Percentiles rank a stretch among this genome's conserved stretches.
Evolutionary conservation across 2,329 filamentous ascomycete species (phyloP).

Genomic region (Thielaviopsis euricoi): DNA sequence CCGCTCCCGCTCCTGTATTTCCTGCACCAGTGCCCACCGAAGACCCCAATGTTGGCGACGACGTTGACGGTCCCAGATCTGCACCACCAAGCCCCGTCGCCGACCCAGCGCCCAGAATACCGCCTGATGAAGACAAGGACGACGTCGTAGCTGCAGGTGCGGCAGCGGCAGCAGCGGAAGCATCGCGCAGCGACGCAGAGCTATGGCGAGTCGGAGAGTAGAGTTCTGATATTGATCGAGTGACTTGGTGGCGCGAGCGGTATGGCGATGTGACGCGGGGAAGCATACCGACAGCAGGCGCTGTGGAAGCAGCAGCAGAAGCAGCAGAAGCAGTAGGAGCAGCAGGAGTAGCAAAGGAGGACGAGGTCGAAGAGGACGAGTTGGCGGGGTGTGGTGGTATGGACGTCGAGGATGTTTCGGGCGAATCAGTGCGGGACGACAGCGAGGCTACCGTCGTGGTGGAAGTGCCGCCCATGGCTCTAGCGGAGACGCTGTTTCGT

Average conservation of each 20-base stretch:
- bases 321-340: neutral
- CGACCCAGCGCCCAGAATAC: too few relatives aligned
- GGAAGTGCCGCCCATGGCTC: neutral
- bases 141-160: neutral
- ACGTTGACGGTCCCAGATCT: neutral
- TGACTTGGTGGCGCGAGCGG: constrained; percentile 32
- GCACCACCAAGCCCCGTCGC: too few relatives aligned
- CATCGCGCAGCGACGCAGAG: constrained; percentile 11
- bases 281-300: neutral
- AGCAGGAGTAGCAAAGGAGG: neutral
- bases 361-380: neutral
- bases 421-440: neutral
- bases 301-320: neutral
- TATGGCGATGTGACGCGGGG: constrained; percentile 10
- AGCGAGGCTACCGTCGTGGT: neutral
- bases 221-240: constrained; percentile 38
- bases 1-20: constrained; percentile 14
- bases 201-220: constrained; percentile 23
- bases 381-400: neutral
- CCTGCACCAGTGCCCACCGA: constrained; percentile 8
- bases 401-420: neutral
- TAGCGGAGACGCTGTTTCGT: neutral
- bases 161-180: constrained; percentile 18
- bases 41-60: neutral
- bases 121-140: too few relatives aligned